These are phyloP conservation scores for Globisporangium emineosum DNA, from an alignment of 352 stramenopile genomes.

Conservation along the genomic window DNA sequence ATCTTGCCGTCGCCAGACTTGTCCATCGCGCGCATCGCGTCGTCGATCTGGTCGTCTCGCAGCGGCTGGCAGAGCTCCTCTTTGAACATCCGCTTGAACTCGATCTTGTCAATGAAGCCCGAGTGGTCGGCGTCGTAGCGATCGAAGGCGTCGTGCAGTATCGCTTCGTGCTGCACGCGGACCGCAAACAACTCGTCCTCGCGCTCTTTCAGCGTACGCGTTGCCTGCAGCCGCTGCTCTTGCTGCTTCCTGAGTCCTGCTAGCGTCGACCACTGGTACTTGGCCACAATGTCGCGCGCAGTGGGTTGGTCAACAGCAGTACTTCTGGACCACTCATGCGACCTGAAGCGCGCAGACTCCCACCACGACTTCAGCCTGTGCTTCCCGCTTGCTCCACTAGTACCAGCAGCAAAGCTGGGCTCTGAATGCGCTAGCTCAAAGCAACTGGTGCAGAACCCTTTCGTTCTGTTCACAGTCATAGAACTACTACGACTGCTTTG, in stretches of 20 bases:
- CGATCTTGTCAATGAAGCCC: slow-evolving; percentile 29
- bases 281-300: slow-evolving; percentile 17
- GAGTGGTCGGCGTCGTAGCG: slow-evolving; percentile 40
- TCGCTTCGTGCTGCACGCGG: slow-evolving; percentile 35
- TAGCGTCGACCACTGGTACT: slow-evolving; percentile 27
- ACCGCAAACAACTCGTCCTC: slow-evolving; percentile 29
- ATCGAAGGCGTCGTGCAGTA: slow-evolving; percentile 43
- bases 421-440: slow-evolving; percentile 29
- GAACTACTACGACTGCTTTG: background rate
- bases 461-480: background rate
- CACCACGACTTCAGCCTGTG: slow-evolving; percentile 22
- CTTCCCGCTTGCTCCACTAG: background rate
- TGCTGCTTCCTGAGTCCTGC: background rate
- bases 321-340: slow-evolving; percentile 23
- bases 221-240: background rate
- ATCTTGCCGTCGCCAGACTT: slow-evolving; percentile 38
- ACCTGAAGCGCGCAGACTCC: slow-evolving; percentile 21
- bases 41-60: slow-evolving; percentile 27
- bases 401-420: background rate
- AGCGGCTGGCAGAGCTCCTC: slow-evolving; percentile 48
- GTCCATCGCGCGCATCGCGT: slow-evolving; percentile 37
- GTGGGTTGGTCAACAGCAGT: background rate
- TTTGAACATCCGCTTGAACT: slow-evolving; percentile 41
- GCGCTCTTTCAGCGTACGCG: slow-evolving; percentile 20
- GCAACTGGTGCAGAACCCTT: slow-evolving; percentile 19